Conservation (phyloP, 2,329 filamentous ascomycete genomes). For the Fonsecaea monophora region DNA sequence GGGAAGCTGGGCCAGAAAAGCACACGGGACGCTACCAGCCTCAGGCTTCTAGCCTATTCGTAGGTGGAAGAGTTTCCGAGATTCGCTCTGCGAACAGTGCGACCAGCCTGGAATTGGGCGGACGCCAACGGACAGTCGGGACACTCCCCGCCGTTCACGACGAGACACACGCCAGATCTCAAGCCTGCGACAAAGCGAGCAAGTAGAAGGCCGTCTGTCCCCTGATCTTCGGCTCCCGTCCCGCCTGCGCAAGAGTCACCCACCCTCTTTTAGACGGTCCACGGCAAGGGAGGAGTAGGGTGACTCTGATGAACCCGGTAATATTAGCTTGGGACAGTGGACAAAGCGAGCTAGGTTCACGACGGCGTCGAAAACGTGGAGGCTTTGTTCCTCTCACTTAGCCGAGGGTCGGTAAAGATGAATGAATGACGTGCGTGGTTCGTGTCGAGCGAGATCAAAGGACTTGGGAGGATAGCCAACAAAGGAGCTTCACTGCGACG, state of each 20-base stretch:
- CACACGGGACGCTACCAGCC: background rate
- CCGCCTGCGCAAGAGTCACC: background rate
- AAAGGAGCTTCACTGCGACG: background rate
- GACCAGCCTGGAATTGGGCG: background rate
- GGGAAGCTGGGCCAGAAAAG: background rate
- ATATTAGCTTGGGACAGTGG: conserved; percentile 1
- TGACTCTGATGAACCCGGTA: background rate
- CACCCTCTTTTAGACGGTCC: background rate
- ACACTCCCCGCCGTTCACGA: background rate
- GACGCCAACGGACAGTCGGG: background rate
- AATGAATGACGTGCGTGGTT: conserved; percentile 4
- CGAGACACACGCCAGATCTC: conserved; percentile 5
- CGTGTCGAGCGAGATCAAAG: background rate
- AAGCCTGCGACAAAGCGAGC: conserved; percentile 12
- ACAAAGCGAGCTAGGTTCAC: conserved; percentile 1
- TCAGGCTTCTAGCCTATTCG: background rate
- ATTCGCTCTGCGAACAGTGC: background rate
- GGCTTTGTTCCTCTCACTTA: background rate
- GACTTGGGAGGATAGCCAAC: background rate
- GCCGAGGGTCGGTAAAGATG: background rate
- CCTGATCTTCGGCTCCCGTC: conserved; percentile 9
- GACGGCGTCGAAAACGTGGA: background rate
- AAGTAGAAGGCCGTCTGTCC: background rate
- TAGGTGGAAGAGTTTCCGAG: background rate
- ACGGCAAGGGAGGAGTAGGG: background rate